Evolutionary conservation across 1,284 basidiomycete genomes (phyloP).

Genomic region (Ceratorhiza oryzae-sativae): DNA sequence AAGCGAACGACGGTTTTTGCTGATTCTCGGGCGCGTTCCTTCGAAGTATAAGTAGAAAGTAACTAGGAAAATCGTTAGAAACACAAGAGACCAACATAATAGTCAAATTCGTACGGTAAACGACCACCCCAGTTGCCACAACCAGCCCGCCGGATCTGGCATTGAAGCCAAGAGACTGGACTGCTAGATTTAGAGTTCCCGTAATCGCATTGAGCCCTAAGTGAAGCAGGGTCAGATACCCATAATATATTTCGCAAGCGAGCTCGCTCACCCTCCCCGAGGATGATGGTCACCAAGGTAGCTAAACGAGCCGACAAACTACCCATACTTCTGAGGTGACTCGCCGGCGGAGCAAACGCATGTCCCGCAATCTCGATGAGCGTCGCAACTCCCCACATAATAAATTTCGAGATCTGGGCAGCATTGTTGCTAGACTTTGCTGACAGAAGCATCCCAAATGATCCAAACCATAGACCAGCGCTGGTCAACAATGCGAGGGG

Average conservation of each 20-base stretch:
- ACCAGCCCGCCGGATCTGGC: slow-evolving; percentile 4
- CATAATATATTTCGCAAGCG: not conserved
- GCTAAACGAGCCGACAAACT: slow-evolving; percentile 29
- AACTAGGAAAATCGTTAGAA: not conserved
- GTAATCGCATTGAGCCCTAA: slow-evolving; percentile 37
- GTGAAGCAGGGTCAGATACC: not conserved
- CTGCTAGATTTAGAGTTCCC: slow-evolving; percentile 29
- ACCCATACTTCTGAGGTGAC: slow-evolving; percentile 29
- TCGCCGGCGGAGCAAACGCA: slow-evolving; percentile 23
- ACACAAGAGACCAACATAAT: not conserved
- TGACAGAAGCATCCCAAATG: slow-evolving; percentile 4
- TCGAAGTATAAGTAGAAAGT: slow-evolving; percentile 32
- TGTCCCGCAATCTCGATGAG: slow-evolving; percentile 31
- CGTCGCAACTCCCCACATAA: slow-evolving; percentile 33
- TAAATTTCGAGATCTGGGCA: slow-evolving; percentile 27
- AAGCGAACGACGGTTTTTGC: slow-evolving; percentile 32
- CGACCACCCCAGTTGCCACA: not conserved
- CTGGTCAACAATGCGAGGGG: slow-evolving; percentile 18
- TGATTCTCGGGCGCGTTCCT: slow-evolving; percentile 26
- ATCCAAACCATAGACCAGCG: slow-evolving; percentile 25
- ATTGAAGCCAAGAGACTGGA: slow-evolving; percentile 35
- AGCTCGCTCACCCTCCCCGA: slow-evolving; percentile 29
- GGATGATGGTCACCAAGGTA: slow-evolving; percentile 36
- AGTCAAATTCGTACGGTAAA: slow-evolving; percentile 6
- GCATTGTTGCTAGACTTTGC: slow-evolving; percentile 15